These are phyloP conservation scores for Silene conica DNA, from an alignment of 148 eudicot species.

Conservation along the genomic window DNA sequence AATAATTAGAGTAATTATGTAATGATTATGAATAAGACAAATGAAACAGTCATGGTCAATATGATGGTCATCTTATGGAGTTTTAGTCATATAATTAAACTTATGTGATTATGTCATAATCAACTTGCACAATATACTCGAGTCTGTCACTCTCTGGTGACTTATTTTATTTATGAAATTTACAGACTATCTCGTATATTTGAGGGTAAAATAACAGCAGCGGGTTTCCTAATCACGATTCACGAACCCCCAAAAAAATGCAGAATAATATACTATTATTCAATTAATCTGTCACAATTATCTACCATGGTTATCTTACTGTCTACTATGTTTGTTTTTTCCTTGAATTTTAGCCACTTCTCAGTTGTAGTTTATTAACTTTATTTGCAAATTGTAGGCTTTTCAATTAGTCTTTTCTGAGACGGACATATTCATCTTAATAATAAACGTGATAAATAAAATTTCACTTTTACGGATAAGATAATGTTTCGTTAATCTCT, in stretches of 20 bases:
- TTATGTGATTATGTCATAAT: constrained; percentile 1
- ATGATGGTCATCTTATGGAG: background rate
- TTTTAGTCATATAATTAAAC: constrained; percentile 1
- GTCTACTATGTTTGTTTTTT: background rate
- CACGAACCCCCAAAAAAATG: too few relatives aligned
- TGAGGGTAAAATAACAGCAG: too few relatives aligned
- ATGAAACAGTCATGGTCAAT: constrained; percentile 16
- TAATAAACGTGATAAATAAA: too few relatives aligned
- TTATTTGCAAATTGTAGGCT: background rate
- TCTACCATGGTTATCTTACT: background rate
- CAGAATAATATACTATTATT: too few relatives aligned
- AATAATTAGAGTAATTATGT: constrained; percentile 11
- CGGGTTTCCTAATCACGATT: too few relatives aligned
- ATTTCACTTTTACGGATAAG: too few relatives aligned
- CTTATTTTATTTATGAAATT: too few relatives aligned
- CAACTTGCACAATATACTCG: background rate
- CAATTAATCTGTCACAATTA: background rate
- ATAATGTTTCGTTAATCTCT: too few relatives aligned
- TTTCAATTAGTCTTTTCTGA: background rate
- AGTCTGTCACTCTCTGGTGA: too few relatives aligned
- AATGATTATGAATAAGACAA: constrained; percentile 21
- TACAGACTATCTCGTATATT: too few relatives aligned
- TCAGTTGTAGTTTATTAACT: background rate
- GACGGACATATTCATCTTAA: too few relatives aligned
- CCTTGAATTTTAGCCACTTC: constrained; percentile 1